Conservation (phyloP, 768 basidiomycete species). For the Amanita inopinata region DNA sequence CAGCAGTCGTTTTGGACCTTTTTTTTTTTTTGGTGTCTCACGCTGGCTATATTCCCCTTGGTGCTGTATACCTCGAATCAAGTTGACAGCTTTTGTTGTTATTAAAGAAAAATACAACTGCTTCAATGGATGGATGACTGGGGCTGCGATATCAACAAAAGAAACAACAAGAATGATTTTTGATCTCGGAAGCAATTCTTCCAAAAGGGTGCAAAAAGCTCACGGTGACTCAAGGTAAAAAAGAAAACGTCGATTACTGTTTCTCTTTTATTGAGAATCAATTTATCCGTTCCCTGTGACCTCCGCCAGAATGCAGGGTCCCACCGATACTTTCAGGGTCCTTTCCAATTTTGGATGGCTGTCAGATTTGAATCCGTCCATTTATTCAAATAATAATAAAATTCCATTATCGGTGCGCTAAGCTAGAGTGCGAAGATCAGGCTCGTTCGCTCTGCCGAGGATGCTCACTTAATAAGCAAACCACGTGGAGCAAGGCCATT, state of each 20-base stretch:
- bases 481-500: background rate
- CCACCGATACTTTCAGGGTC: conserved; percentile 4
- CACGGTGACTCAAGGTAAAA: background rate
- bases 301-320: conserved; percentile 1
- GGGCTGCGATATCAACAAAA: background rate
- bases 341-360: background rate
- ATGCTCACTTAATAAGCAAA: background rate
- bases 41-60: conserved; percentile 6
- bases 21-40: background rate
- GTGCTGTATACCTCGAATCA: conserved; percentile 8
- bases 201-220: background rate
- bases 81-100: too few relatives aligned
- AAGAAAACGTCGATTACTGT: background rate
- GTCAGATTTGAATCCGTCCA: too few relatives aligned
- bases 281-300: background rate
- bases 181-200: background rate
- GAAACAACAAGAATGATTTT: background rate
- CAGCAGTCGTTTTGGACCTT: conserved; percentile 4
- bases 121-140: background rate
- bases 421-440: conserved; percentile 8
- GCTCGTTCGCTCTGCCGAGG: conserved; percentile 1
- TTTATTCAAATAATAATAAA: too few relatives aligned
- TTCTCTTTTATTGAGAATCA: background rate
- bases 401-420: conserved; percentile 7
- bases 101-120: background rate